phyloP scores from a whole-genome alignment of 163 green algal genomes.

The Smithsoniella earleae region DNA sequence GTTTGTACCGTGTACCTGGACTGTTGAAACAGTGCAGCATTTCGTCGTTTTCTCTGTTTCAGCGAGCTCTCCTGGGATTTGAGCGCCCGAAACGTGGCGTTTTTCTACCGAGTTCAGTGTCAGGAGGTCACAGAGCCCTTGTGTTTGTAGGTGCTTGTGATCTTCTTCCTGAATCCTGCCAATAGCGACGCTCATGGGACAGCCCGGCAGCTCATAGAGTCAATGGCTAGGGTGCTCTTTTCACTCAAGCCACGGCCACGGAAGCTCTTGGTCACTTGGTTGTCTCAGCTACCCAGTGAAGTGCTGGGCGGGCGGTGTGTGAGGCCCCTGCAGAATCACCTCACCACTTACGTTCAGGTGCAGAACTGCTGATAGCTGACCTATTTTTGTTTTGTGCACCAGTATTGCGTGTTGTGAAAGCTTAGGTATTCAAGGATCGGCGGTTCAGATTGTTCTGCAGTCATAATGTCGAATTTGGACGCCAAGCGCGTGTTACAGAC shows the following conservation, averaged over 20 bases:
- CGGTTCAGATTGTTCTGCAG: no score
- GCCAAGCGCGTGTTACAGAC: background rate
- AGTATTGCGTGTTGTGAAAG: no score
- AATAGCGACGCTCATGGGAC: conserved; percentile 32
- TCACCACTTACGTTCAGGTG: conserved; percentile 35
- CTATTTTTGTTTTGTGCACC: no score
- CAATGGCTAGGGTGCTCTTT: conserved; percentile 6
- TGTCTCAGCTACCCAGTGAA: conserved; percentile 43
- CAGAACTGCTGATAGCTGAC: no score
- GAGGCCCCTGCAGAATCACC: conserved; percentile 48
- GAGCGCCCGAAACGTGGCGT: no score
- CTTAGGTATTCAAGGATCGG: no score
- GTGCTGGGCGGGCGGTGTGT: conserved; percentile 46
- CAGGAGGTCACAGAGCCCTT: background rate
- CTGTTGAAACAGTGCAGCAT: no score
- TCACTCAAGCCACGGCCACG: conserved; percentile 22
- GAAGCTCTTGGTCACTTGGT: conserved; percentile 36
- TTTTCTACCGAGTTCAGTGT: background rate
- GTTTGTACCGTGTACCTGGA: no score
- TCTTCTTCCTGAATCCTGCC: conserved; percentile 37
- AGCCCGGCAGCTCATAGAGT: conserved; percentile 27
- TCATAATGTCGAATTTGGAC: no score
- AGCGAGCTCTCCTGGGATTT: no score
- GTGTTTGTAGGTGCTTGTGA: conserved; percentile 26
- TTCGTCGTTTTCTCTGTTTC: no score